phyloP scores from a whole-genome alignment of 768 basidiomycete species.

The Sarcodon sp. region DNA sequence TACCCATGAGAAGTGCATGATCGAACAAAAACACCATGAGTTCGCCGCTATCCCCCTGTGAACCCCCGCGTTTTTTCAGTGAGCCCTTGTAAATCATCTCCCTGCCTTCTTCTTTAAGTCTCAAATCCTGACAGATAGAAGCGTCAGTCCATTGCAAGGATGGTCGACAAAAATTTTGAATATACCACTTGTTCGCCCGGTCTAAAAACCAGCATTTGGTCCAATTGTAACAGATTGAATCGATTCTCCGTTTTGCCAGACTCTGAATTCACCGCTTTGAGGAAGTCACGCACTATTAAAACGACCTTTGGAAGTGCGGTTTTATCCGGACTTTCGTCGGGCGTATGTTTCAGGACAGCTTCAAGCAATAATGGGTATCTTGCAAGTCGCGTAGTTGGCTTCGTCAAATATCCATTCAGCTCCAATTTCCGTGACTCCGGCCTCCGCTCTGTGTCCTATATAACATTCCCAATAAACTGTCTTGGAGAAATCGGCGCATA shows the following conservation, averaged over 20 bases:
- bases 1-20: constrained; percentile 91
- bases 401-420: constrained; percentile 94
- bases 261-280: constrained; percentile 83
- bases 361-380: constrained; percentile 89
- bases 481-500: background rate
- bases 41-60: constrained; percentile 71
- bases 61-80: constrained; percentile 72
- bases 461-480: background rate
- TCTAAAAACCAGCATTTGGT: constrained; percentile 81
- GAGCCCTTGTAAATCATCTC: constrained; percentile 87
- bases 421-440: constrained; percentile 96
- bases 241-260: constrained; percentile 93
- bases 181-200: constrained; percentile 84
- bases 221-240: constrained; percentile 89
- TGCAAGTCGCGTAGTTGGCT: constrained; percentile 96
- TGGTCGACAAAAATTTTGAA: constrained; percentile 5
- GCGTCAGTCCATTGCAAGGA: background rate
- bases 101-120: constrained; percentile 75
- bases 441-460: constrained; percentile 75
- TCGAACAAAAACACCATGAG: constrained; percentile 93
- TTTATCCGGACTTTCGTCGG: constrained; percentile 85
- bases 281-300: constrained; percentile 64
- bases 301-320: constrained; percentile 64
- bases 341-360: constrained; percentile 85
- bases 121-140: constrained; percentile 48